These are phyloP conservation scores for Neonectria ditissima DNA, from an alignment of 2,329 filamentous ascomycete species.

Conservation along the genomic window DNA sequence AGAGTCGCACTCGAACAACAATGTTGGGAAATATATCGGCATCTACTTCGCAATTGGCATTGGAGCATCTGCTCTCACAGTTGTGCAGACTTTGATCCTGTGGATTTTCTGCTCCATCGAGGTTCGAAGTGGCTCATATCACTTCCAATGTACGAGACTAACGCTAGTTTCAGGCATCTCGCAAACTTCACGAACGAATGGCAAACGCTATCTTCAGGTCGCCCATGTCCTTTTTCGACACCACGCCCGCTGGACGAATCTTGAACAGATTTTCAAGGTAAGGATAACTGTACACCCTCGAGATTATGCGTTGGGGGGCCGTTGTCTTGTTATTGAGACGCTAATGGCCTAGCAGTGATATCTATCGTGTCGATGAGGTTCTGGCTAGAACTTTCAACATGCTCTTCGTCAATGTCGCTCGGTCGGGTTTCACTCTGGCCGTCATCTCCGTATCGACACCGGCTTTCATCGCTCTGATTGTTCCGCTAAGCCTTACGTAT, in stretches of 20 bases:
- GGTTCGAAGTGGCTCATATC: conserved; percentile 59
- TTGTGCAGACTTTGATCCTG: conserved; percentile 91
- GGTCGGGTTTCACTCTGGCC: conserved; percentile 83
- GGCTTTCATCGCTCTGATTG: conserved; percentile 80
- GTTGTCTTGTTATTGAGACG: conserved; percentile 1
- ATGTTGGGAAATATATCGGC: conserved; percentile 91
- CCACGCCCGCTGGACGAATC: conserved; percentile 94
- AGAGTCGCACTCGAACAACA: conserved; percentile 72
- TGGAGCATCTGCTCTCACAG: conserved; percentile 84
- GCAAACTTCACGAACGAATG: conserved; percentile 97
- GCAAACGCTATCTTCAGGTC: conserved; percentile 96
- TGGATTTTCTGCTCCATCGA: conserved; percentile 99
- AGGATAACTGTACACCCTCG: conserved; percentile 45
- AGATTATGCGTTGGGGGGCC: not conserved
- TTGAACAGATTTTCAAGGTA: conserved; percentile 95
- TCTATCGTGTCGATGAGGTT: conserved; percentile 89
- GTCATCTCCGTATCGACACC: conserved; percentile 88
- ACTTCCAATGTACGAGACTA: conserved; percentile 7
- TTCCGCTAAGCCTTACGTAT: conserved; percentile 85
- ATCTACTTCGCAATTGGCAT: conserved; percentile 97
- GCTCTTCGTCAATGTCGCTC: conserved; percentile 82
- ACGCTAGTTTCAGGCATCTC: conserved; percentile 74
- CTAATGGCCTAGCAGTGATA: conserved; percentile 66
- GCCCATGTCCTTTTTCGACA: conserved; percentile 99
- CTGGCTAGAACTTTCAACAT: conserved; percentile 98